phyloP scores from a whole-genome alignment of 1,284 basidiomycete species.

The Pseudozyma thailandica region DNA sequence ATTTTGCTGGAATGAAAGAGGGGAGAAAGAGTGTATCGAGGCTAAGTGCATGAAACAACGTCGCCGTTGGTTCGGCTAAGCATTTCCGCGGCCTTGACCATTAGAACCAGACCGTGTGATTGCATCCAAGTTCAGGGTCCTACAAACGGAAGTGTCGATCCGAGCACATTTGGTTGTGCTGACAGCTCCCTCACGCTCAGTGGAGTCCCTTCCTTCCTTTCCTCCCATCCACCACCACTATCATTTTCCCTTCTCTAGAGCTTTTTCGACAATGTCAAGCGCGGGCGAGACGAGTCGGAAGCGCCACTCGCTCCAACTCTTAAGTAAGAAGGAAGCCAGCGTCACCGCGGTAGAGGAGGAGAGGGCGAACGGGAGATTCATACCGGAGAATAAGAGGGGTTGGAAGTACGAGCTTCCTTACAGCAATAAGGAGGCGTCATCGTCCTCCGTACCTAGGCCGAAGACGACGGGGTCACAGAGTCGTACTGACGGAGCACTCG shows the following conservation, averaged over 20 bases:
- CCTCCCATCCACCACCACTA: not conserved
- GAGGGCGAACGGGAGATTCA: conserved; percentile 26
- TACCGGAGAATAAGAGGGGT: conserved; percentile 40
- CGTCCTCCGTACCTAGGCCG: not conserved
- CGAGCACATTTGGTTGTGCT: no score
- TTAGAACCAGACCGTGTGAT: no score
- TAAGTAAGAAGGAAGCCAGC: conserved; percentile 14
- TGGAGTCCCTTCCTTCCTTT: not conserved
- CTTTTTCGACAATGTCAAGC: conserved; percentile 9
- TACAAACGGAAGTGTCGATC: no score
- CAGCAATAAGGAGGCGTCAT: not conserved
- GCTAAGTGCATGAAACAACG: no score
- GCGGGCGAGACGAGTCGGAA: conserved; percentile 28
- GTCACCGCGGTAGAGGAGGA: conserved; percentile 3
- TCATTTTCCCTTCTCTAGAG: not conserved
- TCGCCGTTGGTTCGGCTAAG: no score
- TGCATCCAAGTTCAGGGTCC: no score
- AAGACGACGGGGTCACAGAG: not conserved
- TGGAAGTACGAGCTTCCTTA: conserved; percentile 30
- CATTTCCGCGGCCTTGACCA: no score
- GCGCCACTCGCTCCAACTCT: conserved; percentile 29
- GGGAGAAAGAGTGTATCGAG: no score
- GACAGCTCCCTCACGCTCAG: no score
- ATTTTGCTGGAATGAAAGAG: no score
- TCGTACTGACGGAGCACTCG: not conserved